Percentiles rank a stretch among this genome's conserved stretches.
Conservation (phyloP, 2,329 filamentous ascomycete species). For the Diaporthe longicolla region DNA sequence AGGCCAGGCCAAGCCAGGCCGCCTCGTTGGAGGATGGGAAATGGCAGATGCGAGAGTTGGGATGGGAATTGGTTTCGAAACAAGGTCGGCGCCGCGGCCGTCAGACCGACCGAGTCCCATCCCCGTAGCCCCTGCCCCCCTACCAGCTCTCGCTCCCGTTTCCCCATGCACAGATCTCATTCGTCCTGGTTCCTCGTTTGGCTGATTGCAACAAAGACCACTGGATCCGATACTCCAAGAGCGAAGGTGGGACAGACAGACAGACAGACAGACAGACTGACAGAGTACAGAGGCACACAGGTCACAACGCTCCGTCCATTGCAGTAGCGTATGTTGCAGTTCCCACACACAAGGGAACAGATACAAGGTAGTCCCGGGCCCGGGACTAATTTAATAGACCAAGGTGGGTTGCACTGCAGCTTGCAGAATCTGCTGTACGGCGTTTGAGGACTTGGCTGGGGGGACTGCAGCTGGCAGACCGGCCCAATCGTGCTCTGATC, state of each 20-base stretch:
- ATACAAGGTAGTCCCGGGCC: neutral
- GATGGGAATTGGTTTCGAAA: slow-evolving; percentile 22
- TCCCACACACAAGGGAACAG: neutral
- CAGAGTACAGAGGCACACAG: neutral
- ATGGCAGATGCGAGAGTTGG: neutral
- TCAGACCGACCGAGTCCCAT: slow-evolving; percentile 16
- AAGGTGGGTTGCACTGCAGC: slow-evolving; percentile 41
- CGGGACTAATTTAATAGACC: slow-evolving; percentile 1
- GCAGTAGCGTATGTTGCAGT: slow-evolving; percentile 35
- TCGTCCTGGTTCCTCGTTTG: neutral
- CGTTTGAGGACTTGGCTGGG: slow-evolving; percentile 16
- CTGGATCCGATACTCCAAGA: neutral
- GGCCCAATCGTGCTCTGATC: neutral
- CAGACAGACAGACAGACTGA: neutral
- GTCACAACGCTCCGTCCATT: neutral
- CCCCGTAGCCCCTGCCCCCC: neutral
- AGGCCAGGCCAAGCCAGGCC: slow-evolving; percentile 17
- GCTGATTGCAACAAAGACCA: neutral
- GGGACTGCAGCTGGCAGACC: neutral
- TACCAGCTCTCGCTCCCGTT: neutral
- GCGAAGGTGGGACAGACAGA: neutral
- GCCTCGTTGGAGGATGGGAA: slow-evolving; percentile 4
- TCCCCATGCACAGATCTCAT: neutral
- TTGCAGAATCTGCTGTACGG: slow-evolving; percentile 34
- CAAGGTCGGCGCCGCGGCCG: slow-evolving; percentile 22